Conservation (phyloP, 1,284 basidiomycete genomes). For the Caloboletus inedulis region DNA sequence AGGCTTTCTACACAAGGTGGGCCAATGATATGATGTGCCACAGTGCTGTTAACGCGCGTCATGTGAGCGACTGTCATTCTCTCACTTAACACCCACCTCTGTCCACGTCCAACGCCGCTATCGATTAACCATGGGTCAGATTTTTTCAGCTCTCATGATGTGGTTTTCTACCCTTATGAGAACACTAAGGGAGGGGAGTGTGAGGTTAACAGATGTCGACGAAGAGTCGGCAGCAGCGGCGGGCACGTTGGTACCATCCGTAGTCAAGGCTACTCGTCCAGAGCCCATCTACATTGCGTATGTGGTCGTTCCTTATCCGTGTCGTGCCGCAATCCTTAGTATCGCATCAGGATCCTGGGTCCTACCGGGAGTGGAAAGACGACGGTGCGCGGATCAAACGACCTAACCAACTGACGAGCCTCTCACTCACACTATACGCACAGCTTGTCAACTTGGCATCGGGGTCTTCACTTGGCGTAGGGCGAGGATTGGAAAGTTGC, state of each 20-base stretch:
- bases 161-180: not conserved
- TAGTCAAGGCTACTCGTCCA: not conserved
- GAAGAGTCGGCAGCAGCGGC: slow-evolving; percentile 15
- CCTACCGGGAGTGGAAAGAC: slow-evolving; percentile 34
- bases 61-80: not conserved
- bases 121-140: slow-evolving; percentile 17
- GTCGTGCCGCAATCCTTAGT: slow-evolving; percentile 11
- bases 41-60: slow-evolving; percentile 10
- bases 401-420: not conserved
- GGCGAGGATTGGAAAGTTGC: slow-evolving; percentile 35
- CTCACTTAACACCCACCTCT: not conserved
- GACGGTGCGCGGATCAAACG: slow-evolving; percentile 23
- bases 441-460: slow-evolving; percentile 38
- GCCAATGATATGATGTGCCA: not conserved
- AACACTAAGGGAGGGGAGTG: slow-evolving; percentile 4
- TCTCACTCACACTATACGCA: not conserved
- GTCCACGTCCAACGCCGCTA: slow-evolving; percentile 9
- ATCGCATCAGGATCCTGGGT: slow-evolving; percentile 27
- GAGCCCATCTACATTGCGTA: slow-evolving; percentile 33
- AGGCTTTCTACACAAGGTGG: slow-evolving; percentile 5
- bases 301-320: slow-evolving; percentile 7
- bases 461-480: slow-evolving; percentile 30
- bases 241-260: not conserved
- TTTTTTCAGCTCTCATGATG: slow-evolving; percentile 6
- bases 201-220: slow-evolving; percentile 16